These are phyloP conservation scores for Globisporangium ultimum DNA, from an alignment of 352 stramenopile genomes.

Conservation along the genomic window DNA sequence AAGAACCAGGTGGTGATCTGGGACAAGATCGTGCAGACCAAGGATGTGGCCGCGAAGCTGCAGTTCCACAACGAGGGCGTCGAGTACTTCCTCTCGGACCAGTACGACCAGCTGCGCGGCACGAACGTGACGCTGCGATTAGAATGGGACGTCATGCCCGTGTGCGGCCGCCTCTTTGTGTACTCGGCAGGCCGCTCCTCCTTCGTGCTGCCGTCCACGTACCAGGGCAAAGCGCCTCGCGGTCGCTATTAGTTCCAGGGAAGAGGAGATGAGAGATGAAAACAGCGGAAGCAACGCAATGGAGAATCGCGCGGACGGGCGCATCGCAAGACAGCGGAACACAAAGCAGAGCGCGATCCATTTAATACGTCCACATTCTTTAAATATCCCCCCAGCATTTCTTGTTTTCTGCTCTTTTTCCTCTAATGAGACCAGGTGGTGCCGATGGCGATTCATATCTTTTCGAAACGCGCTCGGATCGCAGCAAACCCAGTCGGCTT, in stretches of 20 bases:
- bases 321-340: too few species aligned
- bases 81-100: constrained; percentile 83
- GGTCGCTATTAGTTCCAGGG: constrained; percentile 4
- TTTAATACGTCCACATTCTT: too few species aligned
- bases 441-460: constrained; percentile 24
- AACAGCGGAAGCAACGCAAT: neutral
- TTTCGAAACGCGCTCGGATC: constrained; percentile 72
- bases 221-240: constrained; percentile 58
- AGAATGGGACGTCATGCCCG: constrained; percentile 86
- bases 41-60: constrained; percentile 40
- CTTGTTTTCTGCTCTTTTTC: neutral
- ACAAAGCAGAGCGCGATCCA: too few species aligned
- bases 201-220: constrained; percentile 62
- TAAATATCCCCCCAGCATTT: constrained; percentile 3
- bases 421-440: constrained; percentile 14
- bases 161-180: constrained; percentile 76
- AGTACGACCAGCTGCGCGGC: constrained; percentile 71
- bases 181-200: constrained; percentile 42
- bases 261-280: neutral
- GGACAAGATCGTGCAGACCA: constrained; percentile 81
- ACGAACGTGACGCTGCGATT: constrained; percentile 78
- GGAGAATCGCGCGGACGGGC: neutral
- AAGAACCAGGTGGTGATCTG: constrained; percentile 84
- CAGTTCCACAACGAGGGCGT: constrained; percentile 62
- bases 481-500: constrained; percentile 51